Evolutionary conservation across 2,329 filamentous ascomycete species (phyloP).

Genomic region (Pestalotiopsis sp.): DNA sequence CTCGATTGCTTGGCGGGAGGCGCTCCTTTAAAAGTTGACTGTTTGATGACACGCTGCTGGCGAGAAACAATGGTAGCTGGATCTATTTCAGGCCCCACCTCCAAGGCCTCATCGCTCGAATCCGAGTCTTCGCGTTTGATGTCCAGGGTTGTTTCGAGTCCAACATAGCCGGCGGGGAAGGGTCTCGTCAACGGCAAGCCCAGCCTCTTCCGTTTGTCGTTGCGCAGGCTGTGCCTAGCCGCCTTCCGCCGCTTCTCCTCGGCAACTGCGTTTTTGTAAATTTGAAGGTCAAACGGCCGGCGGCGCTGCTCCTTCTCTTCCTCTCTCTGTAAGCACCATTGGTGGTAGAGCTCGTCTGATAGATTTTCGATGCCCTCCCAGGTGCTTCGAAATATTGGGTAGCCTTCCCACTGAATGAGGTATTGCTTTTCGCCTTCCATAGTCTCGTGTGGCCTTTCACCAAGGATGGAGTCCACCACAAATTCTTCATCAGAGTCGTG

Average conservation of each 20-base stretch:
- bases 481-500: slow-evolving; percentile 47
- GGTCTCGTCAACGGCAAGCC: slow-evolving; percentile 31
- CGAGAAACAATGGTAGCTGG: slow-evolving; percentile 23
- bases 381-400: slow-evolving; percentile 54
- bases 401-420: slow-evolving; percentile 66
- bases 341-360: slow-evolving; percentile 33
- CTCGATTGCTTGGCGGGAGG: background rate
- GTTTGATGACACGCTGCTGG: slow-evolving; percentile 13
- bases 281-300: slow-evolving; percentile 37
- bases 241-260: slow-evolving; percentile 28
- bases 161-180: slow-evolving; percentile 16
- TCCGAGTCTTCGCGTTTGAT: slow-evolving; percentile 12
- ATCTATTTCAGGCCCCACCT: slow-evolving; percentile 18
- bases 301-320: slow-evolving; percentile 32
- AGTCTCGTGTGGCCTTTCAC: slow-evolving; percentile 36
- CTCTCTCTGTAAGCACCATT: slow-evolving; percentile 45
- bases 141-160: slow-evolving; percentile 9
- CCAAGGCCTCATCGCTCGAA: slow-evolving; percentile 28
- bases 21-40: background rate
- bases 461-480: slow-evolving; percentile 53
- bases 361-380: slow-evolving; percentile 54
- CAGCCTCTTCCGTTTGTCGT: slow-evolving; percentile 40
- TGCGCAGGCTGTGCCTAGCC: slow-evolving; percentile 42
- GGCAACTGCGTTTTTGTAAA: slow-evolving; percentile 35
- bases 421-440: slow-evolving; percentile 41